These are phyloP conservation scores for Oleoguttula mirabilis DNA, from an alignment of 495 filamentous ascomycete genomes.

Conservation along the genomic window DNA sequence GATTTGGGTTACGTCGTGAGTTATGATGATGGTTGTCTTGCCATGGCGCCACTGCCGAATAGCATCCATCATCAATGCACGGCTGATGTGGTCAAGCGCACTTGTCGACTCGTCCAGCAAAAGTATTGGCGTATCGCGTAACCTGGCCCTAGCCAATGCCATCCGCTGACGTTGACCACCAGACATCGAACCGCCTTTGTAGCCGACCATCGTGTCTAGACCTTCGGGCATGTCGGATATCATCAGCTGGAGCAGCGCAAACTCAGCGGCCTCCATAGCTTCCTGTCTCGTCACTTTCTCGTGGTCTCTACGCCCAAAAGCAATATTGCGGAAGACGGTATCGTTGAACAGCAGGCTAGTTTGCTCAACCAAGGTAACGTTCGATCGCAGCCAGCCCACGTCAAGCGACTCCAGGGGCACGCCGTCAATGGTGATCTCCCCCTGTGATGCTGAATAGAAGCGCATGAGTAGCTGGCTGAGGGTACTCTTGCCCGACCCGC, in stretches of 20 bases:
- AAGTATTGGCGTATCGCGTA: constrained; percentile 34
- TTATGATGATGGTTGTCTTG: constrained; percentile 40
- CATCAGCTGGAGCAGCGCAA: constrained; percentile 61
- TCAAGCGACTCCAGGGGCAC: constrained; percentile 49
- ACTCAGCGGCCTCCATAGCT: constrained; percentile 45
- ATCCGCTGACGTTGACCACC: constrained; percentile 58
- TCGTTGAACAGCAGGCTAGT: constrained; percentile 74
- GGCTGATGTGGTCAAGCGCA: constrained; percentile 33
- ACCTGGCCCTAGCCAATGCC: constrained; percentile 31
- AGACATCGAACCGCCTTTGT: constrained; percentile 58
- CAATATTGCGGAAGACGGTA: constrained; percentile 67
- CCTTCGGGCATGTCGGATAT: constrained; percentile 62
- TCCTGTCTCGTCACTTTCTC: constrained; percentile 39
- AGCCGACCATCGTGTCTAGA: constrained; percentile 59
- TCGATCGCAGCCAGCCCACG: constrained; percentile 60
- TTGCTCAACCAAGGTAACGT: constrained; percentile 77
- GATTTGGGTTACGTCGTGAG: constrained; percentile 81
- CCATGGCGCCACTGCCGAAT: constrained; percentile 31
- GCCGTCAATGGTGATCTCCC: constrained; percentile 60
- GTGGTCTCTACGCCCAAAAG: constrained; percentile 50
- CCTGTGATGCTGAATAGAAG: constrained; percentile 57
- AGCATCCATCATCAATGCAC: constrained; percentile 28
- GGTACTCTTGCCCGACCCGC: constrained; percentile 91
- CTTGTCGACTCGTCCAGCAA: constrained; percentile 37
- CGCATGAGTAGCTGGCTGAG: constrained; percentile 65